Base-by-base conservation (phyloP, 2,329 filamentous ascomycete genomes). In the Colletotrichum eleusines region DNA sequence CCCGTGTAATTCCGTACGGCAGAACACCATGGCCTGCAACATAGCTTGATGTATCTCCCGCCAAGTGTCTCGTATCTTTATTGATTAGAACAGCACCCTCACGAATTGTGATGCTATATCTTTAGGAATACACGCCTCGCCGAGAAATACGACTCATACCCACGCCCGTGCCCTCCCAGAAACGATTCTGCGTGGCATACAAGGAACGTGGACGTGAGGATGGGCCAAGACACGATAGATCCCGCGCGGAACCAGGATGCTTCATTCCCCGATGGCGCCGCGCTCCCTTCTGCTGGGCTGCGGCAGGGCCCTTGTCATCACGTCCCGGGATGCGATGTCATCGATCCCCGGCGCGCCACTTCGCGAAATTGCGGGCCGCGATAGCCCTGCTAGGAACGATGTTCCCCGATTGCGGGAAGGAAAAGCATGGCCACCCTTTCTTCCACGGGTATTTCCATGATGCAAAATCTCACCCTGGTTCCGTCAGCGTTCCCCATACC, bases 151-250 rank as follows among this genome's bases (percentile, higher is more conserved):
- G 51, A 23, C 14, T 26, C 40, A 46, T 31, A 38, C 18, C 8
- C 8, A 61, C 33, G 16, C 14, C 7, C 12, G 12, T 26, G 3
- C 8, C 55, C 44, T 28, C 44, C 31, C 31, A 20, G n/a, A 1
- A 40, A 40, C 44, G n/a, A 5, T 51, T 20, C 33, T 31, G 44
- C 59, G 35, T 28, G 59, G 44, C 8, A 28, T 18, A 62, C 33
- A n/a, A 51, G 44, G 59, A 31, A 51, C 23, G 26, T 6, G 26
- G 20, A 51, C 4, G 23, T n/a, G 31, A 50, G 48, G 44, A 62
- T 28, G 44, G n/a, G 46, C 59, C 44, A 28, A 62, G 44, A 62
- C 58, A 62, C 20, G 16, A 26, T n/a, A n/a, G 18, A 40, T 51
- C 44, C 44, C 23, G 44, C 44, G 33, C 44, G 59, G 59, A 62